These are phyloP conservation scores for Castanea sativa DNA, from an alignment of 306 rosid genomes.

Conservation along the genomic window DNA sequence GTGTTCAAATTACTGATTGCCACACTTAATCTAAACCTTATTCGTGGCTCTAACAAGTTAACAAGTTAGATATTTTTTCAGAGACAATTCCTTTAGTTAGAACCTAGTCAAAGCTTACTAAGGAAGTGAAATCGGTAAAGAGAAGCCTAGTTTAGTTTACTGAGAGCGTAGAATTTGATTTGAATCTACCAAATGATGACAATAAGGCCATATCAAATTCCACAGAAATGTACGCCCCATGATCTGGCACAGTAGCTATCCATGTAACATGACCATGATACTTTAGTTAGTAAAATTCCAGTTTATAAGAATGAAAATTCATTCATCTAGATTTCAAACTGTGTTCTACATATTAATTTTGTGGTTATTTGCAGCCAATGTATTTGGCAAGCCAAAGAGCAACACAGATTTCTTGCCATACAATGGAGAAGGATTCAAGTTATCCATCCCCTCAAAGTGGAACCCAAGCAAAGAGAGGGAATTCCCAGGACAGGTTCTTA, in stretches of 20 bases:
- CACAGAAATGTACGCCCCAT: too few relatives aligned
- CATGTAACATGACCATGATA: background rate
- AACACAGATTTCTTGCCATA: constrained; percentile 78
- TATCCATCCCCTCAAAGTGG: constrained; percentile 87
- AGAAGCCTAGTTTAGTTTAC: too few relatives aligned
- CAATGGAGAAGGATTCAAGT: constrained; percentile 80
- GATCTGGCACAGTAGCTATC: background rate
- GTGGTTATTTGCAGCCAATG: constrained; percentile 69
- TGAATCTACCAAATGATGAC: too few relatives aligned
- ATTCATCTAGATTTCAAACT: background rate
- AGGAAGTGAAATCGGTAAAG: too few relatives aligned
- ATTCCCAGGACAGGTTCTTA: constrained; percentile 78
- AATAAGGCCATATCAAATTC: too few relatives aligned
- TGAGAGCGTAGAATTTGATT: too few relatives aligned
- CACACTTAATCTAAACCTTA: too few relatives aligned
- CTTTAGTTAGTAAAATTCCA: background rate
- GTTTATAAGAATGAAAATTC: background rate
- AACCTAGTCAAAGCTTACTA: too few relatives aligned
- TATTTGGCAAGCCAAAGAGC: constrained; percentile 91
- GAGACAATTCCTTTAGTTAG: too few relatives aligned
- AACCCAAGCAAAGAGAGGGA: constrained; percentile 91
- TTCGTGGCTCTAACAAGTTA: too few relatives aligned
- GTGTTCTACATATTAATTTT: background rate
- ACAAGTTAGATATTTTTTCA: too few relatives aligned
- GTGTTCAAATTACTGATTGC: too few relatives aligned